These are phyloP conservation scores for Phytopythium chamaehyphon DNA, from an alignment of 352 stramenopile species.

Conservation along the genomic window DNA sequence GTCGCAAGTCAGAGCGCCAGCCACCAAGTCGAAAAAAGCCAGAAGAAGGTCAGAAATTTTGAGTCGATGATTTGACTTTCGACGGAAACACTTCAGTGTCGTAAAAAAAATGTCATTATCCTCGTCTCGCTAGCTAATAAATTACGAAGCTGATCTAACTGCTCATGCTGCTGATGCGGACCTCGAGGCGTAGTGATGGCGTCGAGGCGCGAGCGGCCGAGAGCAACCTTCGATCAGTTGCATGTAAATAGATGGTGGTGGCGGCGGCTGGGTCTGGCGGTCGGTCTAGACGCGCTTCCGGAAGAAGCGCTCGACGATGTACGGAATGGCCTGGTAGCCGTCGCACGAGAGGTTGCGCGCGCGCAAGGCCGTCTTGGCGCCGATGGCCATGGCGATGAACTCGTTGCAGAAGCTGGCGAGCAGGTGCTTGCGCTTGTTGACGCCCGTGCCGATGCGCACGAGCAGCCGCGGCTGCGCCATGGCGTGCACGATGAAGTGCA, in stretches of 20 bases:
- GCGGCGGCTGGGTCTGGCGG: not conserved
- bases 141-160: too few relatives aligned
- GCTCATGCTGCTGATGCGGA: not conserved
- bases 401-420: slow-evolving; percentile 45
- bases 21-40: too few relatives aligned
- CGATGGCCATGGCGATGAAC: slow-evolving; percentile 38
- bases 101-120: too few relatives aligned
- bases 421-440: slow-evolving; percentile 35
- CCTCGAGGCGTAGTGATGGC: not conserved
- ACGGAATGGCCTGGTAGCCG: slow-evolving; percentile 35
- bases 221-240: slow-evolving; percentile 34
- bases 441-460: slow-evolving; percentile 33
- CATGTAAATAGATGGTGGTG: slow-evolving; percentile 8
- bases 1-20: too few relatives aligned
- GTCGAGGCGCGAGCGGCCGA: not conserved
- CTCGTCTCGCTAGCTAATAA: too few relatives aligned
- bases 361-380: slow-evolving; percentile 21
- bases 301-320: slow-evolving; percentile 43
- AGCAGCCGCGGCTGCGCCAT: slow-evolving; percentile 47
- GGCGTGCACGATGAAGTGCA: slow-evolving; percentile 48
- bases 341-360: slow-evolving; percentile 26
- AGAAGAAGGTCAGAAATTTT: slow-evolving; percentile 12
- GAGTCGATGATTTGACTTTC: too few relatives aligned
- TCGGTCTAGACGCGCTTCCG: slow-evolving; percentile 15
- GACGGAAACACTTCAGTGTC: too few relatives aligned